Percentiles rank a stretch among this genome's conserved stretches.
phyloP scores from a whole-genome alignment of 2,329 filamentous ascomycete genomes.

The Passalora sequoiae region DNA sequence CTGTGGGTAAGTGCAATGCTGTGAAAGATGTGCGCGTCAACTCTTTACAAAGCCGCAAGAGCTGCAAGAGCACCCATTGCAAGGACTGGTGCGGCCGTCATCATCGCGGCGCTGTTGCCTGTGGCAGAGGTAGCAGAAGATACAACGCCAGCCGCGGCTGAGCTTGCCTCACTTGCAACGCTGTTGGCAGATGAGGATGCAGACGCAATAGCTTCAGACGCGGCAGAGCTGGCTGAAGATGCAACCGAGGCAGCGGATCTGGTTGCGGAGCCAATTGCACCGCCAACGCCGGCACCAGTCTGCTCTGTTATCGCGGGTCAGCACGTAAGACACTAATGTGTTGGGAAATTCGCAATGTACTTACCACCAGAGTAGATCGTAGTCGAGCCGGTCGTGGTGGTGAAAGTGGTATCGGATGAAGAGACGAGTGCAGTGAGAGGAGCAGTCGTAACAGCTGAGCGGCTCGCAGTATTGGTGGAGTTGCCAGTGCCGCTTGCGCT shows the following conservation, averaged over 20 bases:
- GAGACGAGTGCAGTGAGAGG: constrained; percentile 30
- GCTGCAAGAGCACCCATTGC: constrained; percentile 40
- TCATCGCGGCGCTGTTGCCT: constrained; percentile 22
- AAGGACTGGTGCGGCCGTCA: constrained; percentile 33
- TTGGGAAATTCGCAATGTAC: neutral
- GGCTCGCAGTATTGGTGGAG: constrained; percentile 12
- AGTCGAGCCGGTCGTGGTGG: constrained; percentile 33
- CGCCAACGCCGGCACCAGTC: constrained; percentile 2
- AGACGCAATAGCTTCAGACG: constrained; percentile 4
- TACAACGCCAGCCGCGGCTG: constrained; percentile 12
- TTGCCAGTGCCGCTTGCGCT: constrained; percentile 7
- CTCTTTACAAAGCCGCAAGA: constrained; percentile 28
- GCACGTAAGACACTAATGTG: too few relatives aligned
- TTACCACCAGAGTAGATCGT: constrained; percentile 28
- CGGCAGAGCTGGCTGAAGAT: constrained; percentile 6
- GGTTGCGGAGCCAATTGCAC: constrained; percentile 16
- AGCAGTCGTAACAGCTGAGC: constrained; percentile 28
- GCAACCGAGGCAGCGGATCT: constrained; percentile 16
- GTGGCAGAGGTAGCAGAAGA: constrained; percentile 20
- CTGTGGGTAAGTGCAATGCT: neutral
- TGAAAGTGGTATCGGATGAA: constrained; percentile 27
- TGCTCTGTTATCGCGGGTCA: too few relatives aligned
- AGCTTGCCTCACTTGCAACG: constrained; percentile 8
- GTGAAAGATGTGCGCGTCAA: neutral
- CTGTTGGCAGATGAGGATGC: constrained; percentile 10